Conservation (phyloP, 2,329 filamentous ascomycete species). For the Pseudogymnoascus sp. region DNA sequence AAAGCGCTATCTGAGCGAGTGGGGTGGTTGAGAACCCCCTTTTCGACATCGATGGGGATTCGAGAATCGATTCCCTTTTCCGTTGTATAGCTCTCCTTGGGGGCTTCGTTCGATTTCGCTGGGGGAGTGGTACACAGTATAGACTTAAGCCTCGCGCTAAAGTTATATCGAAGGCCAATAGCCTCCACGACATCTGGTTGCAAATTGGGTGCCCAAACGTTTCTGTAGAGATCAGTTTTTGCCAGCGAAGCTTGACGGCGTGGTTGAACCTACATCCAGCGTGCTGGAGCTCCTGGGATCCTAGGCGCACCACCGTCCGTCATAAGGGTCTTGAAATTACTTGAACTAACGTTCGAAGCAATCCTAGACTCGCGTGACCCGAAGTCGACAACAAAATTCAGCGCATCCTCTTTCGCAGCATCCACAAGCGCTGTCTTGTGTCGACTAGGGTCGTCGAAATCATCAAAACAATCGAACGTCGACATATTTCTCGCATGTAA, state of each 20-base stretch:
- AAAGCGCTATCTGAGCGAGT: slow-evolving; percentile 14
- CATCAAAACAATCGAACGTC: neutral
- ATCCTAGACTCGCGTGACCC: slow-evolving; percentile 47
- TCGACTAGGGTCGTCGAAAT: neutral
- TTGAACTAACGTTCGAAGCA: slow-evolving; percentile 44
- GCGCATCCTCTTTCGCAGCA: slow-evolving; percentile 26
- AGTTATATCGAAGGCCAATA: slow-evolving; percentile 33
- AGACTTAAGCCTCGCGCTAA: slow-evolving; percentile 58
- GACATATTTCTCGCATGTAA: neutral
- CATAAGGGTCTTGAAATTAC: slow-evolving; percentile 37
- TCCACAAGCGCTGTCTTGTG: neutral
- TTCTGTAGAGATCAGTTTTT: slow-evolving; percentile 36
- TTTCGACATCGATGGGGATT: slow-evolving; percentile 15
- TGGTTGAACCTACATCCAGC: slow-evolving; percentile 57
- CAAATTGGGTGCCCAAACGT: slow-evolving; percentile 61
- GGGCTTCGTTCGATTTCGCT: slow-evolving; percentile 25
- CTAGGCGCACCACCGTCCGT: slow-evolving; percentile 18
- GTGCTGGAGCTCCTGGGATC: slow-evolving; percentile 41
- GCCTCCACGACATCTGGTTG: slow-evolving; percentile 46
- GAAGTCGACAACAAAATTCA: slow-evolving; percentile 62
- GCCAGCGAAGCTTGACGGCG: neutral
- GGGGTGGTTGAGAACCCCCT: slow-evolving; percentile 21
- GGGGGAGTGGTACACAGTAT: slow-evolving; percentile 54
- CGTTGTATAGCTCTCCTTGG: slow-evolving; percentile 10
- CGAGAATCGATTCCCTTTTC: slow-evolving; percentile 13